Evolutionary conservation across 2,329 filamentous ascomycete species (phyloP), one percentile per base, ranked within the genome.

Genomic region (Exophiala oligosperma): DNA sequence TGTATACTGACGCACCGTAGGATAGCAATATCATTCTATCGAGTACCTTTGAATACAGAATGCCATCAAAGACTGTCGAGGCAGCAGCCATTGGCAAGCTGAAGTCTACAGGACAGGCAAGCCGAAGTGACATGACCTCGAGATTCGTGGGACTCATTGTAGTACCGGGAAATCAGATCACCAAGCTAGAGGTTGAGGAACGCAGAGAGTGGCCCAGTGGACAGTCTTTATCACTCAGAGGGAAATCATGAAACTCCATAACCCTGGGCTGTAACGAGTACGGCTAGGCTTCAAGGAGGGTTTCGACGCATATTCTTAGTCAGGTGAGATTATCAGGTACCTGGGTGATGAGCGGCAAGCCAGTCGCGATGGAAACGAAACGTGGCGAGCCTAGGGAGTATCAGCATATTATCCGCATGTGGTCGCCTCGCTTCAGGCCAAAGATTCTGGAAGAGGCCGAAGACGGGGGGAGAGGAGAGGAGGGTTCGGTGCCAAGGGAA

Each of bases 91-190:
- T 72, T 23, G 78, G 74, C 12, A 66, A 65, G 41, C 63, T 68
- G 59, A 61, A 69, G 57, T 47, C 65, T 62, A 61, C 70, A 70
- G 61, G 70, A 71, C 55, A 76, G 68, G 71, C 74, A 54, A 70
- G 88, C 56, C 83, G 81, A 62, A 74, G 90, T 54, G 84, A 91
- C 66, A 90, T 96, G 86, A 88, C 85, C 26, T 92, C 89, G 65
- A 85, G 94, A 54, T 96, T 91, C 70, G 84, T 99, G 23, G 94
- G 94, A 0, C 76, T 97, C 26, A 86, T 99, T 2, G 92, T 97
- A 24, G 85, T 99, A 3, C 94, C 94, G 0, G 92, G 93, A 0
- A 79, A 89, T 65, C 85, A 96, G 71, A 90, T 99, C 65, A 85
- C 82, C 59, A 93, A 89, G 77, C 91, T 99, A 68, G 92, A 97